Base-by-base conservation (phyloP, 306 rosid genomes). In the Vigna radiata region DNA sequence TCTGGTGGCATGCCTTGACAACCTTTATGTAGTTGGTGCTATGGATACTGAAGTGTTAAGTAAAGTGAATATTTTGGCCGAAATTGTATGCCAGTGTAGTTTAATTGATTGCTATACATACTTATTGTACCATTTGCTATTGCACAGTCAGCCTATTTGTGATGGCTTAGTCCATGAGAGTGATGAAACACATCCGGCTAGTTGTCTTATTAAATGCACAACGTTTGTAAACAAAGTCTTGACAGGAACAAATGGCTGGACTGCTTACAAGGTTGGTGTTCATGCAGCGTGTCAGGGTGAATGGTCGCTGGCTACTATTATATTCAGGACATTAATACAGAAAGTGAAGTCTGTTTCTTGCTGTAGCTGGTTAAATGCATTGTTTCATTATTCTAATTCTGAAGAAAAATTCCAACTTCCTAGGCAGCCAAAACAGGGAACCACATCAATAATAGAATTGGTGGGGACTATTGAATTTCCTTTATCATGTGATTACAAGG, bases 311-410 rank as follows among this genome's bases (percentile, higher is more conserved):
- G 74, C 74, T 69, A 69, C 60, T 27, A 16, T 6, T 47, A 9
- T 69, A 69, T 69, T 69, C 25, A 48, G n/a, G 47, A 29, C 27
- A 4, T 52, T 50, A 50, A 50, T 70, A 29, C 47, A 27, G 62
- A 70, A 70, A 29, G 75, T 50, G 48, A 70, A 70, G 75, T 70
- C 75, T 31, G 61, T 31, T 70, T 50, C 62, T 29, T 70, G 62
- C 27, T 33, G 48, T 70, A 70, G 75, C 75, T 70, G 75, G 75
- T 50, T 70, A 50, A 70, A 70, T 31, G 48, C 48, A 33, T 72
- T 91, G 70, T 65, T 69, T 79, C 83, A 86, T 50, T 86, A 78
- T 79, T 75, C 90, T 76, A 67, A 70, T 52, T 86, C 88, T 46
- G 94, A 88, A 75, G 84, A 77, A 60, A 77, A 50, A 68, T 29